Conservation (phyloP, 805 yeast species). For the Lachancea fermentati region DNA sequence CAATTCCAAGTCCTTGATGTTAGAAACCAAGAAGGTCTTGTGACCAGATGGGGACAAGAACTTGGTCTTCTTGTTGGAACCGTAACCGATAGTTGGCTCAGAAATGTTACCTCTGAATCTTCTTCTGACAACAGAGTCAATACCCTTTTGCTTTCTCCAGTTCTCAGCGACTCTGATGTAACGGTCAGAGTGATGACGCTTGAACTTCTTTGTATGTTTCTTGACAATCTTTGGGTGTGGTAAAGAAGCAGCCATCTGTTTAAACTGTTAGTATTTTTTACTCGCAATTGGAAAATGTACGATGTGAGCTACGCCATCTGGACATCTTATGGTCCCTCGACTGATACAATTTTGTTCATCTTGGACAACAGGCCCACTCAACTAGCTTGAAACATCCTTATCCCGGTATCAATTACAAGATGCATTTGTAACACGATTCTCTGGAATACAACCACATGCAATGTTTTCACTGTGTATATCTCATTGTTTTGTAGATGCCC, state of each 20-base stretch:
- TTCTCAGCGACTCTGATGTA: conserved; percentile 95
- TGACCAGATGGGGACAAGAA: conserved; percentile 95
- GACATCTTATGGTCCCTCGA: too few species aligned
- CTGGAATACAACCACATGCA: too few species aligned
- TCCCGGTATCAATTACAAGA: too few species aligned
- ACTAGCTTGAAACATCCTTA: too few species aligned
- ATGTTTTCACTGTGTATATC: too few species aligned
- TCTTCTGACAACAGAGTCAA: conserved; percentile 99
- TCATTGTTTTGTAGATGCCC: too few species aligned
- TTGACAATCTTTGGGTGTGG: conserved; percentile 99
- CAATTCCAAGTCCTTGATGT: conserved; percentile 89
- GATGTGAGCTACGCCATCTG: too few species aligned
- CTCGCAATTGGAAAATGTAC: not conserved
- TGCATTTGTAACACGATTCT: too few species aligned
- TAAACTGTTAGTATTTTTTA: conserved; percentile 7
- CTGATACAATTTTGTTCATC: too few species aligned
- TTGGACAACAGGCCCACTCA: too few species aligned
- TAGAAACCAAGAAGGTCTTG: conserved; percentile 92
- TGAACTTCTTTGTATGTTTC: conserved; percentile 98
- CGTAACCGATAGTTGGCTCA: conserved; percentile 99
- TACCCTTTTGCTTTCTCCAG: conserved; percentile 99
- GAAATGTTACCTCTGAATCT: conserved; percentile 99
- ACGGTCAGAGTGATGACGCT: conserved; percentile 99
- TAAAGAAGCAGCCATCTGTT: conserved; percentile 88
- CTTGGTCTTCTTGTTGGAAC: conserved; percentile 98